phyloP scores from a whole-genome alignment of 805 yeast species.

The Ascoidea tarda region DNA sequence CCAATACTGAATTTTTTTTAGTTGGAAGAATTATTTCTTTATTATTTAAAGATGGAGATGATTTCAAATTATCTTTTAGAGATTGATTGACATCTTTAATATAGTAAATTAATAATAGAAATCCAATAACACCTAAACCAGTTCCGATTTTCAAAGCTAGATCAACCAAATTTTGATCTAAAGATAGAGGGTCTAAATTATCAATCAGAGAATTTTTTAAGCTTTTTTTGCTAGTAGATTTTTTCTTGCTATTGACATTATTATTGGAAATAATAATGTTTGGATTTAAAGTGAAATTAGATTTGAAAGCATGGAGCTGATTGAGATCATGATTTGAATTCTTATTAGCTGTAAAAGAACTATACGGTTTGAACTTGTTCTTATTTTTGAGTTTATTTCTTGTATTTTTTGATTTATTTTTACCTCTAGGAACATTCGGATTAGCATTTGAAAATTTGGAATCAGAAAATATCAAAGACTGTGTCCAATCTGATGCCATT shows the following conservation, averaged over 20 bases:
- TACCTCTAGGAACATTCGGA: background rate
- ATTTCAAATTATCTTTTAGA: background rate
- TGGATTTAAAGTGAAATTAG: background rate
- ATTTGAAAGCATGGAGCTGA: background rate
- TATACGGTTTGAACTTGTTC: background rate
- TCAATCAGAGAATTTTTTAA: too few relatives aligned
- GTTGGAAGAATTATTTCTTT: too few relatives aligned
- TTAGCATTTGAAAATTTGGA: background rate
- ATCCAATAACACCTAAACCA: background rate
- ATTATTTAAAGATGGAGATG: too few relatives aligned
- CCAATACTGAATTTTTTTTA: background rate
- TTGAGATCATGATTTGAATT: background rate
- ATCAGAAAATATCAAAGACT: background rate
- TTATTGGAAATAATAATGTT: too few relatives aligned
- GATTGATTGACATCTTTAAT: too few relatives aligned
- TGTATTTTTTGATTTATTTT: too few relatives aligned
- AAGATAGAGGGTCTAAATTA: background rate
- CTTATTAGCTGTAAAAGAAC: background rate
- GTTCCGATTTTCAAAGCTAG: background rate
- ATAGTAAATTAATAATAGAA: too few relatives aligned
- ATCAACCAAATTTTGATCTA: background rate
- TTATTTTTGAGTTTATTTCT: too few relatives aligned
- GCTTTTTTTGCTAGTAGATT: background rate
- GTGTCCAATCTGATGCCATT: background rate
- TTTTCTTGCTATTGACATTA: too few relatives aligned